These are phyloP conservation scores for Macroventuria anomochaeta DNA, from an alignment of 2,329 filamentous ascomycete species.

Conservation along the genomic window DNA sequence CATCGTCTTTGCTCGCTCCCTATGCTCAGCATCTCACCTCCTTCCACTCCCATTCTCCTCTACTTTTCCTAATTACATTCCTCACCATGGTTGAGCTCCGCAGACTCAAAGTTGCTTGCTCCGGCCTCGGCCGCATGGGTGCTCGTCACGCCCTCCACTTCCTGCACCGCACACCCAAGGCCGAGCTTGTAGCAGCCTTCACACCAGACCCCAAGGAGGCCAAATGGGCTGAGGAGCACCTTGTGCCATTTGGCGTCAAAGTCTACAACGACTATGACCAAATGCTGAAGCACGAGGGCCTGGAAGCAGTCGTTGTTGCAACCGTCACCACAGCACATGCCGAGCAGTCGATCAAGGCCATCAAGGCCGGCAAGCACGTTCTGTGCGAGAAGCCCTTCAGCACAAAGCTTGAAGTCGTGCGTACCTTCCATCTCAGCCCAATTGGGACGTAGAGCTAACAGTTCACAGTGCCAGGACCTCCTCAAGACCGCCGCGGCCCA, in stretches of 20 bases:
- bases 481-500: slow-evolving; percentile 62
- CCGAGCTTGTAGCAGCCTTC: slow-evolving; percentile 57
- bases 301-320: slow-evolving; percentile 63
- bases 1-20: not conserved
- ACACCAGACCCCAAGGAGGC: slow-evolving; percentile 52
- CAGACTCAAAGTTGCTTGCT: slow-evolving; percentile 54
- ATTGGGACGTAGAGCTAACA: not conserved
- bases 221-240: slow-evolving; percentile 58
- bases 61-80: no score
- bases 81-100: slow-evolving; percentile 45
- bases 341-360: slow-evolving; percentile 63
- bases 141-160: slow-evolving; percentile 57
- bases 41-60: not conserved
- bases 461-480: slow-evolving; percentile 63
- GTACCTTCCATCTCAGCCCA: slow-evolving; percentile 26
- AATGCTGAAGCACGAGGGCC: slow-evolving; percentile 62
- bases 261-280: slow-evolving; percentile 63
- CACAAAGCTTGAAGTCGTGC: slow-evolving; percentile 65
- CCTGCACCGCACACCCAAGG: slow-evolving; percentile 54
- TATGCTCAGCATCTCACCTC: slow-evolving; percentile 1
- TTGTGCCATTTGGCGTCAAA: slow-evolving; percentile 60
- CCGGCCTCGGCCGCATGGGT: slow-evolving; percentile 59
- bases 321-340: slow-evolving; percentile 64
- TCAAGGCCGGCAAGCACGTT: slow-evolving; percentile 62
- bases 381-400: slow-evolving; percentile 67